A percentile compares a stretch with the other conserved stretches of the same genome.
These are phyloP conservation scores for Paspalum vaginatum DNA, from an alignment of 176 grass and related monocot genomes.

Conservation along the genomic window DNA sequence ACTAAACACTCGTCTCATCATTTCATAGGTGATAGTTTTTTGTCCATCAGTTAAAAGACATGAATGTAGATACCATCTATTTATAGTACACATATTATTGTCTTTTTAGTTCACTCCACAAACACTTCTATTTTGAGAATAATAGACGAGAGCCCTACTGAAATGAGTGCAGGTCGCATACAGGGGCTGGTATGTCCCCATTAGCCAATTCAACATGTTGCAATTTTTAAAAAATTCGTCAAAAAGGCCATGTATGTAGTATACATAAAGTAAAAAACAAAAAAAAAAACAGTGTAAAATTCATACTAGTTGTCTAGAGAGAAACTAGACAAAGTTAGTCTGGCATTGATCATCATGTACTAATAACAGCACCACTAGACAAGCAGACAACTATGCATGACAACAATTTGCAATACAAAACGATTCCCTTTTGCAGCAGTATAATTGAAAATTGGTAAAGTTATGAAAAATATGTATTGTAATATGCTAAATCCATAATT, in stretches of 20 bases:
- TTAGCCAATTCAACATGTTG: constrained; percentile 9
- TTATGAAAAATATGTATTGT: neutral
- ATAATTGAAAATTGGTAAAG: constrained; percentile 1
- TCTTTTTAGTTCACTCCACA: neutral
- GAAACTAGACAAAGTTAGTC: constrained; percentile 7
- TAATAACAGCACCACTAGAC: neutral
- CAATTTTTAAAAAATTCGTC: neutral
- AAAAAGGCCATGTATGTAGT: neutral
- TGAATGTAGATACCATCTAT: neutral
- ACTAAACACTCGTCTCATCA: neutral
- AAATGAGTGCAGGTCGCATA: neutral
- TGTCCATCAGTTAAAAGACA: neutral
- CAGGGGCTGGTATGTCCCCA: neutral
- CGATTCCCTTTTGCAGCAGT: constrained; percentile 25
- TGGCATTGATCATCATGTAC: neutral
- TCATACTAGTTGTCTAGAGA: neutral
- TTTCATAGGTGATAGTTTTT: neutral
- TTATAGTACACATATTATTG: neutral
- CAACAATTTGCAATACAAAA: neutral
- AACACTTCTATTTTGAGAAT: neutral
- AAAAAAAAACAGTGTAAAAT: neutral
- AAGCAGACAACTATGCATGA: neutral
- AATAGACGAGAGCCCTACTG: neutral
- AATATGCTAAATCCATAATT: constrained; percentile 24
- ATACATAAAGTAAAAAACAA: constrained; percentile 4